Conservation (phyloP, 75 land plant species). For the Sequoia sempervirens region DNA sequence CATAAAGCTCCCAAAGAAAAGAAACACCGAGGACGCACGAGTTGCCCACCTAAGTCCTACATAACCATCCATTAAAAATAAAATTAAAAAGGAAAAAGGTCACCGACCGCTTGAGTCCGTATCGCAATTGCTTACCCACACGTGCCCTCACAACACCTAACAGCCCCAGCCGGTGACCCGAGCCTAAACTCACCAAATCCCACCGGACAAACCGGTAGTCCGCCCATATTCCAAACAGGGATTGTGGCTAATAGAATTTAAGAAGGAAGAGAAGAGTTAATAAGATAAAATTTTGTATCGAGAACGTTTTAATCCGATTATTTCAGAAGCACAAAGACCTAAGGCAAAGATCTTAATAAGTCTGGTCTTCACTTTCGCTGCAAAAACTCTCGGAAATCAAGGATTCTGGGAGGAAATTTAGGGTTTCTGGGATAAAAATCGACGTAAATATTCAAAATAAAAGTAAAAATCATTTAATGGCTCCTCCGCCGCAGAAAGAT, state of each 20-base stretch:
- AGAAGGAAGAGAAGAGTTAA: neutral
- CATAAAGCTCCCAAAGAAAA: neutral
- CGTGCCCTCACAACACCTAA: neutral
- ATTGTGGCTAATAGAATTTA: neutral
- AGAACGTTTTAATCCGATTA: neutral
- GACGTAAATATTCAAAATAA: neutral
- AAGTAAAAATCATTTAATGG: constrained; percentile 16
- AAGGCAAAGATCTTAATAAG: neutral
- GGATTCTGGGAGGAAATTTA: neutral
- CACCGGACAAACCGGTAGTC: neutral
- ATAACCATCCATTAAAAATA: neutral
- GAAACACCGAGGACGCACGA: neutral
- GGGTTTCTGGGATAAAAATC: neutral
- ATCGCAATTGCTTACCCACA: neutral
- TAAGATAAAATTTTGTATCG: neutral
- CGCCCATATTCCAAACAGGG: neutral
- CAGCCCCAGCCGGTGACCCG: neutral
- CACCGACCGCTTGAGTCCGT: neutral
- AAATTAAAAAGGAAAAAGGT: neutral
- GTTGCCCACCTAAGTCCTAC: neutral
- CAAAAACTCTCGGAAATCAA: neutral
- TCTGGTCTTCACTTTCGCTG: neutral
- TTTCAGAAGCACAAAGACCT: neutral
- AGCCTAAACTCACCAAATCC: neutral
- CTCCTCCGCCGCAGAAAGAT: constrained; percentile 37